Evolutionary conservation across 1,284 basidiomycete genomes (phyloP), one percentile per base, ranked within the genome.

Genomic region (Cutaneotrichosporon dermatis): DNA sequence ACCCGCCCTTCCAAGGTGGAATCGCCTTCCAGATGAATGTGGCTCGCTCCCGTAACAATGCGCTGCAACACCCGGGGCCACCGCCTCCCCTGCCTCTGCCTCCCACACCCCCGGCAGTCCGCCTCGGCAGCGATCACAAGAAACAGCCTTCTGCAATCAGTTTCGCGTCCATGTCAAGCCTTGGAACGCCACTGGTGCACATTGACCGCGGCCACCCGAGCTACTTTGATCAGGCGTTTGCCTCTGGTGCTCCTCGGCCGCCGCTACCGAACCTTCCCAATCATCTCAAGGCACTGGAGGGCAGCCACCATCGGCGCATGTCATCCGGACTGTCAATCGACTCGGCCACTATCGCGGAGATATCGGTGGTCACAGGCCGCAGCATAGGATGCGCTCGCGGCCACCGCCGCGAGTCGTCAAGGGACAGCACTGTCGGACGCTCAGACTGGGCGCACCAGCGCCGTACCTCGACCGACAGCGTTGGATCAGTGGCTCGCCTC

Each of bases 101-200:
- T 1, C 49, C 55, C 25, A 25, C 25, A 1, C 33, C 54, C 6
- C 50, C 50, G 6, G 34, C 15, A 10, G n/a, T 41, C 8, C 25
- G 3, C 25, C 9, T 9, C 39, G 7, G 25, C 39, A 7, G 7
- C 39, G 39, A 43, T 55, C 74, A 77, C 36, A 50, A 54, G 7
- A 71, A 73, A 42, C 70, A 83, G 9, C 84, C 87, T 49, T 90
- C 89, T 0, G 66, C 84, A 7, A 82, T 87, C 73, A 91, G 88
- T 69, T 86, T 92, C 51, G 85, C 88, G 0, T 91, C 89, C 0
- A 84, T 92, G 33, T 92, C 89, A 0, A 90, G 88, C 0, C 88
- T 89, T 57, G 89, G 89, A 2, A 81, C 80, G 3, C 83, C 88
- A 35, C 79, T 89, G 62, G 82, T 87, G 55, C 87, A 88, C 37